phyloP scores from a whole-genome alignment of 2,329 filamentous ascomycete species.

The Zasmidium angulare region DNA sequence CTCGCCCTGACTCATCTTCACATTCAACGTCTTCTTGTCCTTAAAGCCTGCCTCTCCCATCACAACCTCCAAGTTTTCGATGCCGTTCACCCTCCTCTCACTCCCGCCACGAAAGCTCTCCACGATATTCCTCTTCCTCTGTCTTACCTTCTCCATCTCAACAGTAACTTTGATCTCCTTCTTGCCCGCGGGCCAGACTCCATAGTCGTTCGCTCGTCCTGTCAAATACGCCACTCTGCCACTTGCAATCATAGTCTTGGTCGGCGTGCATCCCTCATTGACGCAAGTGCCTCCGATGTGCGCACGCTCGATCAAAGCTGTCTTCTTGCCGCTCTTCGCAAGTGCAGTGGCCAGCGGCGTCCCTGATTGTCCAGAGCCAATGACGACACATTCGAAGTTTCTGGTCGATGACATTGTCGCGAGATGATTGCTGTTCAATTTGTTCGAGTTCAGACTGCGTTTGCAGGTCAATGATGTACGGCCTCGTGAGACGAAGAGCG shows the following conservation, averaged over 20 bases:
- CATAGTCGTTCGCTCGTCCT: background rate
- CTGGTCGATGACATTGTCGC: background rate
- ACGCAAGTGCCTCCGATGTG: background rate
- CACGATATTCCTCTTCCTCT: background rate
- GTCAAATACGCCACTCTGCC: background rate
- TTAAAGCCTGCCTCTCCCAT: background rate
- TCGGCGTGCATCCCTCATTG: background rate
- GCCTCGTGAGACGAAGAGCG: background rate
- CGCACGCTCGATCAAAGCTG: background rate
- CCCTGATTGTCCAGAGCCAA: background rate
- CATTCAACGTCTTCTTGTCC: background rate
- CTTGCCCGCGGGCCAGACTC: background rate
- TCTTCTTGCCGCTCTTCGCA: background rate
- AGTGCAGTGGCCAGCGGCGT: background rate
- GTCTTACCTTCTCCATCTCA: background rate
- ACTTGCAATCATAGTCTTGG: background rate
- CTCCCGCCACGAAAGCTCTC: background rate
- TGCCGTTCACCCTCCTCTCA: background rate
- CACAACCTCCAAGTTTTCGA: background rate
- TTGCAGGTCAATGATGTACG: too few species aligned
- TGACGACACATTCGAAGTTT: background rate
- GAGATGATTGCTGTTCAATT: too few species aligned
- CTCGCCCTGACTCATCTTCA: background rate
- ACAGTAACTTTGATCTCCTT: background rate
- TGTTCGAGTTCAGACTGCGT: too few species aligned